phyloP scores from a whole-genome alignment of 2,329 filamentous ascomycete species.

The Ascomycota sp. region DNA sequence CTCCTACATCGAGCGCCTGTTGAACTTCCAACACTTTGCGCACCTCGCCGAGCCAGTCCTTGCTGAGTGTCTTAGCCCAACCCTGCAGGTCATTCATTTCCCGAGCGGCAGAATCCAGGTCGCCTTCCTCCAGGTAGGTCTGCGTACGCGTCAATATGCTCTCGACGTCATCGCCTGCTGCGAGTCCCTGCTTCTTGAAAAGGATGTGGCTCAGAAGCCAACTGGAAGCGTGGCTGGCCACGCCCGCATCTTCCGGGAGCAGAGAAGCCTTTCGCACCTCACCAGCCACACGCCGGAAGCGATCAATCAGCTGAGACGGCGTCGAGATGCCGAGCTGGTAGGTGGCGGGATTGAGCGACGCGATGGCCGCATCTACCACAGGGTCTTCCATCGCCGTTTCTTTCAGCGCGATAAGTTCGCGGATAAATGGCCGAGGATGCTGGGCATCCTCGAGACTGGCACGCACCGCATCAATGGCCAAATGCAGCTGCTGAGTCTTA shows the following conservation, averaged over 20 bases:
- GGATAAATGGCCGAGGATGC: constrained; percentile 67
- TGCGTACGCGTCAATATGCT: constrained; percentile 81
- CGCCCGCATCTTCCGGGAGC: constrained; percentile 79
- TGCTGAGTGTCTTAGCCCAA: constrained; percentile 88
- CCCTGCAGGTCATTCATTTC: constrained; percentile 88
- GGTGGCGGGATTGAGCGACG: constrained; percentile 82
- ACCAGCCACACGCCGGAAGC: constrained; percentile 77
- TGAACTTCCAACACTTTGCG: constrained; percentile 84
- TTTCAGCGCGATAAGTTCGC: constrained; percentile 84
- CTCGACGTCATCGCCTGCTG: constrained; percentile 77
- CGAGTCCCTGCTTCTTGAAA: constrained; percentile 82
- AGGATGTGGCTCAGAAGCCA: constrained; percentile 80
- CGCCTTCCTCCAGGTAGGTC: constrained; percentile 76
- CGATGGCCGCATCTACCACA: constrained; percentile 81
- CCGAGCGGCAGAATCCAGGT: constrained; percentile 73
- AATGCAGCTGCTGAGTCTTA: constrained; percentile 86
- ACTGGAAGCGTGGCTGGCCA: constrained; percentile 83
- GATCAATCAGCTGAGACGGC: constrained; percentile 70
- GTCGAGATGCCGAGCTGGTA: constrained; percentile 86
- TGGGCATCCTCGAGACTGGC: constrained; percentile 54
- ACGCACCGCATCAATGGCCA: constrained; percentile 84
- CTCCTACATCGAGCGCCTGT: constrained; percentile 82
- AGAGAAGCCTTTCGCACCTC: constrained; percentile 92
- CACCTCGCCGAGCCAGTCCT: constrained; percentile 84
- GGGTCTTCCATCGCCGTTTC: constrained; percentile 70